These are phyloP conservation scores for Viola pubescens DNA, from an alignment of 441 rosid genomes.

Conservation along the genomic window DNA sequence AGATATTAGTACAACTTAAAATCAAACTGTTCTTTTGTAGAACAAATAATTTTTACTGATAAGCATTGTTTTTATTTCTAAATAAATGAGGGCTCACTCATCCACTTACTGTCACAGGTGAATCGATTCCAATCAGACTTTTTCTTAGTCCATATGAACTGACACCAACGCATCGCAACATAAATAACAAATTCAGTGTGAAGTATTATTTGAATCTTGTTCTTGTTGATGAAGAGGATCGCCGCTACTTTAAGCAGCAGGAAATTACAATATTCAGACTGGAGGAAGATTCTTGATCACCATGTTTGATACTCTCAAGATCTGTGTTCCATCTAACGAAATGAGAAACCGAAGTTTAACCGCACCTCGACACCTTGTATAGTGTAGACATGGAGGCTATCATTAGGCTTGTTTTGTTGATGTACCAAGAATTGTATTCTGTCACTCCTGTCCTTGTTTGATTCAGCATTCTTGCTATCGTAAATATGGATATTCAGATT, in stretches of 20 bases:
- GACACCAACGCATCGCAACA: conserved; percentile 87
- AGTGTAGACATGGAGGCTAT: conserved; percentile 26
- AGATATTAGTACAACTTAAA: no score
- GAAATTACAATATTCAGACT: conserved; percentile 84
- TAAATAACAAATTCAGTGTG: conserved; percentile 94
- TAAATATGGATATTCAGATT: no score
- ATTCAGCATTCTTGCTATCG: no score
- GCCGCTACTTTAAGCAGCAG: conserved; percentile 93
- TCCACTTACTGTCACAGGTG: conserved; percentile 42
- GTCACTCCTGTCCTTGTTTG: conserved; percentile 8
- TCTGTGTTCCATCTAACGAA: conserved; percentile 8
- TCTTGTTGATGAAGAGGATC: conserved; percentile 92
- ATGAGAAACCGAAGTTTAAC: conserved; percentile 19
- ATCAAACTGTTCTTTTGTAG: no score
- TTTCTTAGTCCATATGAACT: conserved; percentile 89
- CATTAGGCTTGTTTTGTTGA: conserved; percentile 8
- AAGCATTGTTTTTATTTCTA: no score
- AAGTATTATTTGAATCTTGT: conserved; percentile 91
- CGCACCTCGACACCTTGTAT: conserved; percentile 35
- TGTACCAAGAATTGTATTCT: conserved; percentile 12
- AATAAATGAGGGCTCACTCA: background rate
- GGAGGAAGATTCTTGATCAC: conserved; percentile 55
- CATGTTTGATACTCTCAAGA: conserved; percentile 6
- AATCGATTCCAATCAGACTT: conserved; percentile 87
- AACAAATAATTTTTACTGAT: no score